Percentiles rank a stretch among this genome's conserved stretches.
Evolutionary conservation across 306 rosid species (phyloP).

Genomic region (Vigna angularis): DNA sequence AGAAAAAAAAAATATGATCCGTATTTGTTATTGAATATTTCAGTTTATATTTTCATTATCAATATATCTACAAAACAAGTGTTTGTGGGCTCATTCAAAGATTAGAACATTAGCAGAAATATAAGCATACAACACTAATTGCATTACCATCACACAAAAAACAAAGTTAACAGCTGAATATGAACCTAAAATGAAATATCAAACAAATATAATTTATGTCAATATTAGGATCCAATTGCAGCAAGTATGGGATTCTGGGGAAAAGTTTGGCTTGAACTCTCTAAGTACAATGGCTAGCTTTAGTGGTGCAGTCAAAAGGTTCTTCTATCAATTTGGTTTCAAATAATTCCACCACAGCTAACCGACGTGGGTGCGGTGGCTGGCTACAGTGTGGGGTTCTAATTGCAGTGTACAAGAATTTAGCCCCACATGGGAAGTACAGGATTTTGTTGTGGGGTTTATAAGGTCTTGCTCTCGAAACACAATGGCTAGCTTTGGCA

Average conservation of each 20-base stretch:
- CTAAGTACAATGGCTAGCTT: no score
- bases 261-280: no score
- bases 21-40: no score
- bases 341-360: neutral
- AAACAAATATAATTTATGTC: neutral
- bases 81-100: constrained; percentile 2
- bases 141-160: neutral
- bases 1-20: neutral
- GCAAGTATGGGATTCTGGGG: neutral
- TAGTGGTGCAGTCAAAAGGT: neutral
- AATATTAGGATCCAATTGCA: no score
- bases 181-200: neutral
- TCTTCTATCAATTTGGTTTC: neutral
- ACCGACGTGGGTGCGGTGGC: no score
- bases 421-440: no score
- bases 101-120: constrained; percentile 8
- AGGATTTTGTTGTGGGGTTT: no score
- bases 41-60: constrained; percentile 7
- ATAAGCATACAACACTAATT: constrained; percentile 18
- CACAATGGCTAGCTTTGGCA: no score
- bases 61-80: neutral
- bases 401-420: no score
- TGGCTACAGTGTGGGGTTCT: no score
- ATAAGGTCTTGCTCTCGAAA: no score
- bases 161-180: neutral